Evolutionary conservation across 441 rosid species (phyloP).

Genomic region (Sinapis alba): DNA sequence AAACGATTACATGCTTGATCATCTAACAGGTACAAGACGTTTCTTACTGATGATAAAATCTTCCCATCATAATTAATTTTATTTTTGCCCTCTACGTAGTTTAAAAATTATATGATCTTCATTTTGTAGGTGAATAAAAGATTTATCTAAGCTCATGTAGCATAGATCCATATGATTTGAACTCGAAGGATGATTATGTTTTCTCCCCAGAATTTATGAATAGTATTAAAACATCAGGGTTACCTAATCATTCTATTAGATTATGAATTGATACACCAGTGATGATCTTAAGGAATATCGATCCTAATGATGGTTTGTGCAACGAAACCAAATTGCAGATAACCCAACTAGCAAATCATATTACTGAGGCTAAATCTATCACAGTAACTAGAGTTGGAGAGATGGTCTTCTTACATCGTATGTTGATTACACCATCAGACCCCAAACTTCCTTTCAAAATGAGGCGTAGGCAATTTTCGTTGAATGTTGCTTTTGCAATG

Average conservation of each 20-base stretch:
- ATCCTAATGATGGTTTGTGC: neutral
- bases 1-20: neutral
- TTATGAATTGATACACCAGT: neutral
- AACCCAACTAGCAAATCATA: neutral
- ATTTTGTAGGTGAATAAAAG: too few relatives aligned
- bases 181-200: neutral
- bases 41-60: too few relatives aligned
- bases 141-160: neutral
- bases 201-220: neutral
- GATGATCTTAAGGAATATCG: neutral
- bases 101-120: too few relatives aligned
- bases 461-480: too few relatives aligned
- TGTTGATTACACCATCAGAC: neutral
- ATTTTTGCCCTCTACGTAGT: too few relatives aligned
- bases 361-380: neutral
- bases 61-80: too few relatives aligned
- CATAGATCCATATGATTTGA: neutral
- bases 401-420: neutral
- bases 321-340: neutral
- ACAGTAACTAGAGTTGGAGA: neutral
- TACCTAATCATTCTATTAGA: neutral
- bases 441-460: neutral
- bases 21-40: neutral
- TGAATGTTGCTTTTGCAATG: neutral
- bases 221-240: neutral